These are phyloP conservation scores for Starmerella riodocensis DNA, from an alignment of 805 yeast species.

Conservation along the genomic window DNA sequence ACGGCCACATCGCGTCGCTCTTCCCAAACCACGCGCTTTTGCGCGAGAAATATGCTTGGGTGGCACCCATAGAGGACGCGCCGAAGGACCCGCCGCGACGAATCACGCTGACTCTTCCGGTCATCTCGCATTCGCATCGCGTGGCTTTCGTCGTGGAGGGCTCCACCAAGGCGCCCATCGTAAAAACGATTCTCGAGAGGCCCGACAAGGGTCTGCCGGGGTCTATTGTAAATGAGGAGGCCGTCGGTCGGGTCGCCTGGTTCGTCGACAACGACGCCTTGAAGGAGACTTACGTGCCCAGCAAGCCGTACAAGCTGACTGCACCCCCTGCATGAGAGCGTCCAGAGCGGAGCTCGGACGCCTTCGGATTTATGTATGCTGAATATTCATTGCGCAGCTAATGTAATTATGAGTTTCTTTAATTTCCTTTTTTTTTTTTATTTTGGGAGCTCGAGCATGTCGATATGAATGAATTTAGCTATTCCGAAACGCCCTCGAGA, in stretches of 20 bases:
- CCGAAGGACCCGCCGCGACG: conserved; percentile 79
- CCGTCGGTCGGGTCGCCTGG: conserved; percentile 96
- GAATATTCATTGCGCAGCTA: too few species aligned
- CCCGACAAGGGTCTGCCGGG: conserved; percentile 95
- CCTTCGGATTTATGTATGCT: too few species aligned
- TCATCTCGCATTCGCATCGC: conserved; percentile 81
- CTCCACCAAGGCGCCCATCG: conserved; percentile 82
- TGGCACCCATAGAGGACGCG: conserved; percentile 80
- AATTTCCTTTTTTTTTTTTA: too few species aligned
- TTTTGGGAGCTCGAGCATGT: too few species aligned
- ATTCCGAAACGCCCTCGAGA: too few species aligned
- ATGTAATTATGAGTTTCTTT: too few species aligned
- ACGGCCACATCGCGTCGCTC: conserved; percentile 93
- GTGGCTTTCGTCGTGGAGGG: conserved; percentile 96
- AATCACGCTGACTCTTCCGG: conserved; percentile 85
- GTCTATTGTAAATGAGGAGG: conserved; percentile 83
- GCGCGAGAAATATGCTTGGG: conserved; percentile 89
- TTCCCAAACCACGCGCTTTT: conserved; percentile 85
- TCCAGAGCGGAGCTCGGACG: too few species aligned
- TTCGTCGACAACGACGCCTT: conserved; percentile 91
- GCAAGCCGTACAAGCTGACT: conserved; percentile 54
- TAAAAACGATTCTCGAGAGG: conserved; percentile 85
- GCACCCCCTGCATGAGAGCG: conserved; percentile 21
- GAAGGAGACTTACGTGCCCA: conserved; percentile 60
- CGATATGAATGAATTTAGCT: too few species aligned